Percentiles rank a stretch among this genome's conserved stretches.
These are phyloP conservation scores for Acanthamoeba triangularis DNA, from an alignment of 208 protist species.

Conservation along the genomic window DNA sequence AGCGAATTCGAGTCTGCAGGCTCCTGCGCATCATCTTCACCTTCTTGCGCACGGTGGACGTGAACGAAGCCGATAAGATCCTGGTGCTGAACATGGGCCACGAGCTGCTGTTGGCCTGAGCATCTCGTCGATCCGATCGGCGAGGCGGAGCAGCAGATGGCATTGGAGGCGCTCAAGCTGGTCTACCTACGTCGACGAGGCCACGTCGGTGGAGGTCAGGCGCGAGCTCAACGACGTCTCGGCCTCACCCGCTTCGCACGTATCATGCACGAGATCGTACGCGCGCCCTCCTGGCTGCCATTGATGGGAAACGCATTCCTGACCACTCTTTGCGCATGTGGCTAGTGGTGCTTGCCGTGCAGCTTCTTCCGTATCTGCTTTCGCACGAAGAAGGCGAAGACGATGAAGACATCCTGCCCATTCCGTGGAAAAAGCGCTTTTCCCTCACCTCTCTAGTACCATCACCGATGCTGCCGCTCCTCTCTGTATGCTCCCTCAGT, in stretches of 20 bases:
- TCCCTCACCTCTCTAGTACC: constrained; percentile 31
- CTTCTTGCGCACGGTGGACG: not conserved
- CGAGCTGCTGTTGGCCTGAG: constrained; percentile 40
- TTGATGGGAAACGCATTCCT: not conserved
- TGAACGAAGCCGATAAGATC: constrained; percentile 9
- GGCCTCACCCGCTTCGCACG: constrained; percentile 42
- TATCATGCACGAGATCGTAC: constrained; percentile 11
- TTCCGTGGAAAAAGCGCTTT: constrained; percentile 25
- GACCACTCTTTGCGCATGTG: not conserved
- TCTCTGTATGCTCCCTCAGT: constrained; percentile 2
- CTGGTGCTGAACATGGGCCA: constrained; percentile 51
- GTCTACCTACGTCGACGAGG: constrained; percentile 19
- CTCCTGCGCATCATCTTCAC: constrained; percentile 46
- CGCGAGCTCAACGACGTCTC: constrained; percentile 64
- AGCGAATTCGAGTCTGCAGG: not conserved
- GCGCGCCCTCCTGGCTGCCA: too few species aligned
- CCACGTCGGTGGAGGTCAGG: not conserved
- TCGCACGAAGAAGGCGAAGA: constrained; percentile 38
- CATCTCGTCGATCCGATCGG: not conserved
- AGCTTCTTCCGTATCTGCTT: constrained; percentile 44
- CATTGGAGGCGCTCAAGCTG: constrained; percentile 18
- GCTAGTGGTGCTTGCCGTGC: not conserved
- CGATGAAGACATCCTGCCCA: constrained; percentile 12
- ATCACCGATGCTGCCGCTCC: not conserved
- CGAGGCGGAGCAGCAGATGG: constrained; percentile 20